These are phyloP conservation scores for Candida methanosorbosa DNA, from an alignment of 805 yeast genomes.

Conservation along the genomic window DNA sequence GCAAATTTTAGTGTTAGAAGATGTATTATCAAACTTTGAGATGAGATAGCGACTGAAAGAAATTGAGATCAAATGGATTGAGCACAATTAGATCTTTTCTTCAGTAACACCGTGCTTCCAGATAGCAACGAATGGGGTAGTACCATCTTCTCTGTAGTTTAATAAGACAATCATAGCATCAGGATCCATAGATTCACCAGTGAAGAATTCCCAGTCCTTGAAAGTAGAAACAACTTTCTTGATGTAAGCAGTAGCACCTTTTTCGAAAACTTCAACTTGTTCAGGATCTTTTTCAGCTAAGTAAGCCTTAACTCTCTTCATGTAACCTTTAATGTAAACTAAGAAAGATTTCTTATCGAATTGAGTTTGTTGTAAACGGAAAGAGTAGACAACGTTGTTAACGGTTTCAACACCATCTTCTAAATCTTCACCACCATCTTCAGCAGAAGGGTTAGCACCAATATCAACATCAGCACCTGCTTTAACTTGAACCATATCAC, in stretches of 20 bases:
- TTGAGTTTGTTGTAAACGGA: conserved; percentile 92
- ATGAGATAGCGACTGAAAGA: no score
- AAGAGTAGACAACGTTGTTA: conserved; percentile 97
- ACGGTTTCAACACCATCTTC: conserved; percentile 87
- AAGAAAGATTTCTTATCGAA: conserved; percentile 98
- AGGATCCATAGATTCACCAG: conserved; percentile 99
- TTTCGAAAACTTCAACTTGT: conserved; percentile 79
- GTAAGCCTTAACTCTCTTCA: conserved; percentile 91
- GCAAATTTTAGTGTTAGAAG: no score
- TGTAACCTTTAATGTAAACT: conserved; percentile 97
- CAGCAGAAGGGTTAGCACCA: conserved; percentile 99
- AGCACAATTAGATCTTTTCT: conserved; percentile 80
- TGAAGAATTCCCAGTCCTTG: conserved; percentile 99
- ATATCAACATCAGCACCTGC: conserved; percentile 88
- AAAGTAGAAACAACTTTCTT: conserved; percentile 93
- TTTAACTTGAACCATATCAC: conserved; percentile 82
- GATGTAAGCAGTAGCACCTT: conserved; percentile 94
- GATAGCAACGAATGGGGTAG: conserved; percentile 93
- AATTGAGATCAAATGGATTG: no score
- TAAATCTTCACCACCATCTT: conserved; percentile 75
- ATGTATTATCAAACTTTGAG: no score
- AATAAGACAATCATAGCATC: conserved; percentile 96
- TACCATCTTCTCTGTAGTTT: conserved; percentile 99
- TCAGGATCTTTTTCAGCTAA: conserved; percentile 89
- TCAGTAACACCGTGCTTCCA: conserved; percentile 98